Evolutionary conservation across 1,284 basidiomycete species (phyloP).

Genomic region (Ceratobasidium papillatum): DNA sequence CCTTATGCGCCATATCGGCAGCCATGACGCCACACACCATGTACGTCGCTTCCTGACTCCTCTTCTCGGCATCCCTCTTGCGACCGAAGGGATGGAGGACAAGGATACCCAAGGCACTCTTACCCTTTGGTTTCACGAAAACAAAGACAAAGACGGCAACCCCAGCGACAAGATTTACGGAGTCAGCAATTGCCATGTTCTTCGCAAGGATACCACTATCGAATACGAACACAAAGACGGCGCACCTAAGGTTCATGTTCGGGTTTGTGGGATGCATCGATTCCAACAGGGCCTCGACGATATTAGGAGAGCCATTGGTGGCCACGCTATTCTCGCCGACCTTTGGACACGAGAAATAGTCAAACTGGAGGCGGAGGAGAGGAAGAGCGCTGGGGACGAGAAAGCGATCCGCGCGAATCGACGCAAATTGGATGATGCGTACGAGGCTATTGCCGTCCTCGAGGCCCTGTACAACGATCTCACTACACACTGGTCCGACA

Average conservation of each 20-base stretch:
- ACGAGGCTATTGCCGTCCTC: conserved; percentile 35
- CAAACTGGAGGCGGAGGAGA: neutral
- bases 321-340: conserved; percentile 8
- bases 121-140: conserved; percentile 39
- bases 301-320: conserved; percentile 5
- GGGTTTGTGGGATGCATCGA: conserved; percentile 20
- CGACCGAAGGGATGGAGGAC: conserved; percentile 24
- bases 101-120: conserved; percentile 40
- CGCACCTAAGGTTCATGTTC: conserved; percentile 5
- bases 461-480: conserved; percentile 27
- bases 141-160: conserved; percentile 18
- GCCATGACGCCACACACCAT: conserved; percentile 27
- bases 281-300: conserved; percentile 28
- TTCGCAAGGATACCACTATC: conserved; percentile 17
- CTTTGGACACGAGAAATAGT: conserved; percentile 11
- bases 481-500: conserved; percentile 19
- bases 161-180: conserved; percentile 31
- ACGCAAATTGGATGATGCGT: conserved; percentile 12
- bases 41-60: conserved; percentile 23
- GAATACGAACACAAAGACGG: conserved; percentile 29
- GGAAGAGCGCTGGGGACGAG: conserved; percentile 4
- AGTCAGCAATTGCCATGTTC: conserved; percentile 25
- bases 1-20: conserved; percentile 24
- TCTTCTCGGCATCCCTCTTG: conserved; percentile 35
- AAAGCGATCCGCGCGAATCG: conserved; percentile 7